Evolutionary conservation across 768 basidiomycete species (phyloP).

Genomic region (Paxillus ammoniavirescens): DNA sequence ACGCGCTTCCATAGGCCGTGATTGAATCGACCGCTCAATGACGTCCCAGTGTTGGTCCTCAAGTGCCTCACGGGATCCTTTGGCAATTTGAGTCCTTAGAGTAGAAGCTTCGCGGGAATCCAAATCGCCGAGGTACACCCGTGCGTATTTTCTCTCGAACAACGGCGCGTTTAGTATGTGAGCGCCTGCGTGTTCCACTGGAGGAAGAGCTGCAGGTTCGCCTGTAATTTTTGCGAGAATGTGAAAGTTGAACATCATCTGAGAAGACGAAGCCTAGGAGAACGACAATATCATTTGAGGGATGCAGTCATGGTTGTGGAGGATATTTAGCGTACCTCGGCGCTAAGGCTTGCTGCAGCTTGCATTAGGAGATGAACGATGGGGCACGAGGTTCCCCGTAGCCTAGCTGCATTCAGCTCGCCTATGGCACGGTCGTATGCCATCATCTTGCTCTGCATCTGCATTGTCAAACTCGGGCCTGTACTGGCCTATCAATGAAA

Average conservation of each 20-base stretch:
- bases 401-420: slow-evolving; percentile 72
- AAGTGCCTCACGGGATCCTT: slow-evolving; percentile 75
- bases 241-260: slow-evolving; percentile 70
- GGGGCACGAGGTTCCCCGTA: slow-evolving; percentile 72
- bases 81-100: slow-evolving; percentile 71
- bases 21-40: slow-evolving; percentile 78
- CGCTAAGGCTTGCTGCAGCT: slow-evolving; percentile 57
- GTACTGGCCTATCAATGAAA: slow-evolving; percentile 35
- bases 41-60: slow-evolving; percentile 90
- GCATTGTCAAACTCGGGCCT: slow-evolving; percentile 59
- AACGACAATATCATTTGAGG: slow-evolving; percentile 5
- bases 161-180: slow-evolving; percentile 80
- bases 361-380: slow-evolving; percentile 71
- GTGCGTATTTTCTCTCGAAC: slow-evolving; percentile 80
- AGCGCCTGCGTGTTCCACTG: slow-evolving; percentile 75
- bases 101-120: slow-evolving; percentile 64
- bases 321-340: slow-evolving; percentile 43
- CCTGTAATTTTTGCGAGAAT: slow-evolving; percentile 72
- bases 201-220: slow-evolving; percentile 74
- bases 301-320: background rate
- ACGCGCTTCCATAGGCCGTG: slow-evolving; percentile 77
- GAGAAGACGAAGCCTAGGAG: slow-evolving; percentile 47
- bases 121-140: slow-evolving; percentile 65
- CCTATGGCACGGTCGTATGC: slow-evolving; percentile 83
- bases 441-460: slow-evolving; percentile 96